Evolutionary conservation across 73 alveolate genomes (phyloP).

Genomic region (Tetrahymena malaccensis): DNA sequence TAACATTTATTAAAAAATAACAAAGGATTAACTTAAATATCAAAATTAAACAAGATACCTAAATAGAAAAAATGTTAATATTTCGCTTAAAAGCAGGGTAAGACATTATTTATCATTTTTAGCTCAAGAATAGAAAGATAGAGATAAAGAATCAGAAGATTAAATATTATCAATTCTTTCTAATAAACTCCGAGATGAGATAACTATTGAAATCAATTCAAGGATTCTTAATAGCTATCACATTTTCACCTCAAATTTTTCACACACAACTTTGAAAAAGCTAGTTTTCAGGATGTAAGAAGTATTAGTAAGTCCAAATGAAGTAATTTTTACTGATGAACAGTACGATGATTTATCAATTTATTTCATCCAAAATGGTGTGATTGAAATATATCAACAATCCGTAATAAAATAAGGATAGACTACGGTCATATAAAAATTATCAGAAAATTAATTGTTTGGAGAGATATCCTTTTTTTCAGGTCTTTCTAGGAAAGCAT

Average conservation of each 20-base stretch:
- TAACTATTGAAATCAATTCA: background rate
- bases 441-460: slow-evolving; percentile 5
- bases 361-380: background rate
- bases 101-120: background rate
- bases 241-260: background rate
- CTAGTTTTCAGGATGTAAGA: background rate
- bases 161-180: background rate
- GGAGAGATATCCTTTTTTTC: slow-evolving; percentile 18
- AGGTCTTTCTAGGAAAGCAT: slow-evolving; percentile 21
- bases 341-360: background rate
- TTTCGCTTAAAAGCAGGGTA: background rate
- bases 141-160: background rate
- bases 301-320: background rate
- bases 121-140: background rate
- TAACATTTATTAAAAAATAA: too few species aligned
- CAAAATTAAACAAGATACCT: background rate
- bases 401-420: background rate
- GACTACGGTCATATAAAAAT: background rate
- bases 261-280: background rate
- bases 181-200: background rate
- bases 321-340: background rate
- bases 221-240: background rate
- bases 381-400: background rate
- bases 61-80: background rate
- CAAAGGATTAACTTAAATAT: too few species aligned